Evolutionary conservation across 257 asterid species (phyloP).

Genomic region (Jacaranda mimosifolia): DNA sequence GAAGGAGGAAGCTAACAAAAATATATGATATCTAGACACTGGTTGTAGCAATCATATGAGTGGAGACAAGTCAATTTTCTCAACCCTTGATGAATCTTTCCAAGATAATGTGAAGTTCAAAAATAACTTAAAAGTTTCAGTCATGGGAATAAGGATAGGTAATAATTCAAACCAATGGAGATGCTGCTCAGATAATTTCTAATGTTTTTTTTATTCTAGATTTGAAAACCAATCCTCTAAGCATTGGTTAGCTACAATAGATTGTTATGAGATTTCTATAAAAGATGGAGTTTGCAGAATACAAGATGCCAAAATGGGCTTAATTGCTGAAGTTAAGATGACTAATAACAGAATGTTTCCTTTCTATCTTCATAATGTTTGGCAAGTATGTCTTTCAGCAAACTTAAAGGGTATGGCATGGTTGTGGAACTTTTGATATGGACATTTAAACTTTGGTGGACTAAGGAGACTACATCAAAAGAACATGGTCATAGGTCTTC

Average conservation of each 20-base stretch:
- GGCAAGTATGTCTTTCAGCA: neutral
- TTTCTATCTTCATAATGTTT: neutral
- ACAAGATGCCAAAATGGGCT: neutral
- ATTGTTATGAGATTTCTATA: neutral
- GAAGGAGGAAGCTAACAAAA: neutral
- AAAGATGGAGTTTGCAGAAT: neutral
- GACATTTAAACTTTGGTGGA: slow-evolving; percentile 17
- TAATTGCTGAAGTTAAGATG: neutral
- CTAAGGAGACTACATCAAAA: neutral
- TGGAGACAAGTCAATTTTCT: no score
- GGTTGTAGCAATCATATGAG: no score
- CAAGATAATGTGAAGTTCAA: no score
- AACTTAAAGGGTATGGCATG: neutral
- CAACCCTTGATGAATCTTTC: no score
- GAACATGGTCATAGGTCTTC: slow-evolving; percentile 1
- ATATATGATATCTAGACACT: no score
- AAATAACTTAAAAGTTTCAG: no score
- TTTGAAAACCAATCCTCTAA: neutral
- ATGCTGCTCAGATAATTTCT: neutral
- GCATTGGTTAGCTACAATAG: slow-evolving; percentile 17
- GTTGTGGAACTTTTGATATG: slow-evolving; percentile 13
- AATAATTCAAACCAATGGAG: neutral
- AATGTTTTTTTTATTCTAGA: slow-evolving; percentile 13
- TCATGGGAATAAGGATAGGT: neutral
- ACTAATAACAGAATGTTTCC: slow-evolving; percentile 7